These are phyloP conservation scores for Apodospora peruviana DNA, from an alignment of 495 filamentous ascomycete species.

Conservation along the genomic window DNA sequence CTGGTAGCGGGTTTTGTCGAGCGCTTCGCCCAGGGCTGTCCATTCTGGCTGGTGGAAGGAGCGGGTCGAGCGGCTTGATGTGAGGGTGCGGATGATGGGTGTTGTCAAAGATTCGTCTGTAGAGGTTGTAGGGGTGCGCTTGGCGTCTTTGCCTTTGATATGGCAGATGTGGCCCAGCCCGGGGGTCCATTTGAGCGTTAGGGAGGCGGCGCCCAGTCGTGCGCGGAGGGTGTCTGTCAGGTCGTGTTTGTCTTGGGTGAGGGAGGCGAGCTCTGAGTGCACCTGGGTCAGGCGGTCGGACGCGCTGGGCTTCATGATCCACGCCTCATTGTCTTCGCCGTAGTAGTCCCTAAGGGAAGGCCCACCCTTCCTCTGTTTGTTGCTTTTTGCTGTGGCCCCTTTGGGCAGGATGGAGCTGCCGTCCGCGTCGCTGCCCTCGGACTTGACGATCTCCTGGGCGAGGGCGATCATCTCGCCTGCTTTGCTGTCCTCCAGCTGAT, in stretches of 20 bases:
- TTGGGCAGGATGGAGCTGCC: conserved; percentile 37
- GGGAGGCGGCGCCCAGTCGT: conserved; percentile 43
- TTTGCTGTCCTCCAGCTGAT: conserved; percentile 67
- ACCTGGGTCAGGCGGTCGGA: conserved; percentile 58
- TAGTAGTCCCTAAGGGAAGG: conserved; percentile 41
- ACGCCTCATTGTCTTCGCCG: conserved; percentile 56
- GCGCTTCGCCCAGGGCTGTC: conserved; percentile 67
- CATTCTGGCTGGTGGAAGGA: conserved; percentile 81
- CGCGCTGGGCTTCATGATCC: conserved; percentile 81
- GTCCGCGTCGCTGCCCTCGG: conserved; percentile 48
- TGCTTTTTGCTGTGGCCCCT: conserved; percentile 24
- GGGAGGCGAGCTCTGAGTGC: conserved; percentile 55
- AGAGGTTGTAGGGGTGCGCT: neutral
- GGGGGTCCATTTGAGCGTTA: conserved; percentile 80
- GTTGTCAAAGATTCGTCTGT: conserved; percentile 23
- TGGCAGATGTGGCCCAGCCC: conserved; percentile 84
- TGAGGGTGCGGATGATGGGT: conserved; percentile 54
- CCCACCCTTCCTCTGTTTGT: conserved; percentile 39
- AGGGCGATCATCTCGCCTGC: conserved; percentile 61
- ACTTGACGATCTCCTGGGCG: conserved; percentile 59
- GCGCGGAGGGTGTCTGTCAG: conserved; percentile 56
- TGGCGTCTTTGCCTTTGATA: conserved; percentile 74
- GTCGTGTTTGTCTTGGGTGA: conserved; percentile 51
- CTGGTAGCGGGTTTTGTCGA: conserved; percentile 66
- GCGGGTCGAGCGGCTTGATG: conserved; percentile 74